A percentile compares a stretch with the other conserved stretches of the same genome.
These are phyloP conservation scores for Penicillium sp. DNA, from an alignment of 2,329 filamentous ascomycete genomes.

Conservation along the genomic window DNA sequence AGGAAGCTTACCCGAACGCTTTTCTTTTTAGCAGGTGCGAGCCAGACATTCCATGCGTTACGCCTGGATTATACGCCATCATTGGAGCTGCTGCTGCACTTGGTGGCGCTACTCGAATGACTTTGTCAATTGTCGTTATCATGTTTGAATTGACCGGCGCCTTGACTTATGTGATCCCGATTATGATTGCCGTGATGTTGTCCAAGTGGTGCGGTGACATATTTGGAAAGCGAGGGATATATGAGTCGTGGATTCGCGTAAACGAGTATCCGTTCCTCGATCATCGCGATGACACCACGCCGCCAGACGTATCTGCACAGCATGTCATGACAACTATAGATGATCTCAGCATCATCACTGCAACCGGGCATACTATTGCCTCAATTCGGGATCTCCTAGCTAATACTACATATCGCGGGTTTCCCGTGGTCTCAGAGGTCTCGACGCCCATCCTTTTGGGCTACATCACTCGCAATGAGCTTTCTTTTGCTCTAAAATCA, in stretches of 20 bases:
- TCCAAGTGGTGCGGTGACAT: slow-evolving; percentile 98
- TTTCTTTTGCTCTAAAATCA: slow-evolving; percentile 73
- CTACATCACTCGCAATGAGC: slow-evolving; percentile 90
- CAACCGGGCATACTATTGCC: slow-evolving; percentile 81
- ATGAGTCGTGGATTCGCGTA: slow-evolving; percentile 96
- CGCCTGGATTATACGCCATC: slow-evolving; percentile 93
- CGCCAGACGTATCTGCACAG: slow-evolving; percentile 81
- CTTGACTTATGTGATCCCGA: slow-evolving; percentile 91
- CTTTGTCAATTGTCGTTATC: slow-evolving; percentile 96
- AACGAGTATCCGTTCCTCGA: slow-evolving; percentile 95
- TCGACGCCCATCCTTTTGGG: slow-evolving; percentile 78
- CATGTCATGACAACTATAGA: slow-evolving; percentile 92
- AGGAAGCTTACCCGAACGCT: slow-evolving; percentile 72
- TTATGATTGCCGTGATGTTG: slow-evolving; percentile 98
- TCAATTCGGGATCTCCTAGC: slow-evolving; percentile 69
- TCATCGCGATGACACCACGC: slow-evolving; percentile 73
- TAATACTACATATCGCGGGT: slow-evolving; percentile 78
- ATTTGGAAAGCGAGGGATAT: slow-evolving; percentile 88
- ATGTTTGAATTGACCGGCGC: slow-evolving; percentile 99
- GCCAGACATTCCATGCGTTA: slow-evolving; percentile 83
- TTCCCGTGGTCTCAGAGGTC: slow-evolving; percentile 80
- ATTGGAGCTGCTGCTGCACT: slow-evolving; percentile 94
- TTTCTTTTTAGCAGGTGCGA: slow-evolving; percentile 78
- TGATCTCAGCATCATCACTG: slow-evolving; percentile 83
- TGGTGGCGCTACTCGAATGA: slow-evolving; percentile 91